phyloP scores from a whole-genome alignment of 73 alveolate species.

The Blepharisma stoltei region DNA sequence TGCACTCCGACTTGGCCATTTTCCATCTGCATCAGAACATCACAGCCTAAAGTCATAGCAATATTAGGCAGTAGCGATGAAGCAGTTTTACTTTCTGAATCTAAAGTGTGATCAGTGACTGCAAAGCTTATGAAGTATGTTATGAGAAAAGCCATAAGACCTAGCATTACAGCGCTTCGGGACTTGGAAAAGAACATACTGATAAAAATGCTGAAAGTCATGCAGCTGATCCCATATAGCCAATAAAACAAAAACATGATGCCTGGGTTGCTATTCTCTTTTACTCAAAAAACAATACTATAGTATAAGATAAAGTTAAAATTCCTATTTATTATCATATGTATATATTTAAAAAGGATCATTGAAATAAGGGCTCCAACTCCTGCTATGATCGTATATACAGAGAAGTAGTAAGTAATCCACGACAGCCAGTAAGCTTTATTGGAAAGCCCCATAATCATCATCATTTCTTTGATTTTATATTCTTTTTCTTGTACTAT shows the following conservation, averaged over 20 bases:
- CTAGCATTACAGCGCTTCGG: slow-evolving; percentile 70
- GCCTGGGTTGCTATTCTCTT: slow-evolving; percentile 65
- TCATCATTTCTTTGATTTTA: slow-evolving; percentile 96
- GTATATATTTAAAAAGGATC: slow-evolving; percentile 46
- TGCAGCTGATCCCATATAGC: slow-evolving; percentile 65
- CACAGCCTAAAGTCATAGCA: slow-evolving; percentile 64
- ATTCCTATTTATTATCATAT: too few species aligned
- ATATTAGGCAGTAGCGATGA: slow-evolving; percentile 68
- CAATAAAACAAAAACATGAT: slow-evolving; percentile 65
- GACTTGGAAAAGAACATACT: slow-evolving; percentile 80
- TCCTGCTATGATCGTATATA: slow-evolving; percentile 69
- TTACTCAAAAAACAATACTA: too few species aligned
- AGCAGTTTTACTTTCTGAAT: slow-evolving; percentile 40
- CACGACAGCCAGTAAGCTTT: slow-evolving; percentile 87
- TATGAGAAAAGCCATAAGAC: slow-evolving; percentile 63
- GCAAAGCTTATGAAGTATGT: slow-evolving; percentile 66
- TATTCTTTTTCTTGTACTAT: slow-evolving; percentile 81
- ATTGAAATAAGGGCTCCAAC: slow-evolving; percentile 54
- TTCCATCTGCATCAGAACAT: slow-evolving; percentile 62
- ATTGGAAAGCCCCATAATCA: slow-evolving; percentile 95
- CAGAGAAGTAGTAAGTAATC: slow-evolving; percentile 73
- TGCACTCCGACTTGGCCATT: slow-evolving; percentile 53
- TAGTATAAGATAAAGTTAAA: too few species aligned
- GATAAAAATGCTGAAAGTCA: slow-evolving; percentile 64
- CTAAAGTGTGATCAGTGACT: slow-evolving; percentile 46